Base-by-base conservation (phyloP, 208 protist genomes). In the Leishmania arabica region DNA sequence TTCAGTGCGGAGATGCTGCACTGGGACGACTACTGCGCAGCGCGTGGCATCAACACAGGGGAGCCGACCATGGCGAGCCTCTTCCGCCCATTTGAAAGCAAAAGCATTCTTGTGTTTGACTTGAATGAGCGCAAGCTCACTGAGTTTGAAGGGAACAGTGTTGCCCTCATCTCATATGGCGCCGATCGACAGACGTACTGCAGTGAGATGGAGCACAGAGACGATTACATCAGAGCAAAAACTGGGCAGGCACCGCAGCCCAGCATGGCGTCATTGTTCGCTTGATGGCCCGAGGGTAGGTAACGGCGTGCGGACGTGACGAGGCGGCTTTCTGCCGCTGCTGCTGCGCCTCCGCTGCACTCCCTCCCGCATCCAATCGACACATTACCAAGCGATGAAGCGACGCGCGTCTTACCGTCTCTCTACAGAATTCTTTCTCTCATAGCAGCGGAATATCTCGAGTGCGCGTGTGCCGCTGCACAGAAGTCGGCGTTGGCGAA, bases 1-100 rank as follows among this genome's bases (percentile, higher is more conserved):
- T 87, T 90, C 27, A 90, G 84, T 71, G 73, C 86, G 6, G 93
- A 96, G 80, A 95, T 96, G 93, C 42, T 89, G 75, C 93, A 95
- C 85, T 96, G 91, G 90, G 91, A 95, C 71, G 91, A 96, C 62
- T 88, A 80, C 76, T 87, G 89, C 49, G 64, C n/a, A 31, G 72
- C 40, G 37, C 77, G 78, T n/a, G 80, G 81, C 37, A 80, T 90
- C 54, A 70, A n/a, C 54, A 78, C 84, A 5, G 82, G 82, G 27
- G 62, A 45, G 13, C 71, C 80, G 15, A 77, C 71, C 45, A 89
- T 91, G 80, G 24, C 79, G 17, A 70, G 54, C 3, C 85, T 82
- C 8, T 91, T 86, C 75, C 78, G 77, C 31, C 74, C 71, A 0
- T 81, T 84, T 56, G 80, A 77, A 42, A 71, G 76, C 31, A 77